Evolutionary conservation across 352 stramenopile genomes (phyloP), one percentile per base, ranked within the genome.

Genomic region (Pythium plurisporium): DNA sequence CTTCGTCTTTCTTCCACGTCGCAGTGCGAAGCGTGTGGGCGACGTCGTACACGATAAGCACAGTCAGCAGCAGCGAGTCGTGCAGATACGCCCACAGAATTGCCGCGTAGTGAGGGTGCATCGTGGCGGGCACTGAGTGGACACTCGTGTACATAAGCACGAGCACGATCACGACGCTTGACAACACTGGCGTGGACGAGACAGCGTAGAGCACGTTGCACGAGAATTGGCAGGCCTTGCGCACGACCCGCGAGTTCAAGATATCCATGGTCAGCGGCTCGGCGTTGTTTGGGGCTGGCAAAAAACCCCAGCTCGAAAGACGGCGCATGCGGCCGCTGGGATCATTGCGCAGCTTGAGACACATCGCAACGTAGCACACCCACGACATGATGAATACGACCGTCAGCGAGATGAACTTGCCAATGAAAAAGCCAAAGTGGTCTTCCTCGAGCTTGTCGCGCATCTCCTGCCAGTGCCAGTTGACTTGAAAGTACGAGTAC

Each of bases 401-500:
- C 26, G 69, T 65, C 27, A 77, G 67, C 25, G 74, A 82, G 17
- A 90, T 55, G 22, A 89, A 38, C 33, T 84, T 82, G 52, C 65
- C 64, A 4, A 88, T 20, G 55, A 91, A 91, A 29, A 72, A 79
- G 5, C 72, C 63, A 1, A 86, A 57, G 54, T 89, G 78, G 57
- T 90, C 76, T 65, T 91, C 82, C 12, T 69, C 47, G 19, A 91
- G 58, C 29, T 61, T 64, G 31, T 76, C 74, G 31, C 82, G 80
- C 26, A 87, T 71, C 41, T 73, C 65, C 30, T 88, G 72, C 82
- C 80, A 92, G 69, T 91, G 74, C 82, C 82, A 92, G 34, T 87
- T 87, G 26, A 91, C 80, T 54, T 89, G 76, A 59, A 90, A 92
- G 65, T 92, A 92, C 52, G 59, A 52, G 70, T 91, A 92, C 29